These are phyloP conservation scores for Mucuna pruriens DNA, from an alignment of 306 rosid genomes.

Conservation along the genomic window DNA sequence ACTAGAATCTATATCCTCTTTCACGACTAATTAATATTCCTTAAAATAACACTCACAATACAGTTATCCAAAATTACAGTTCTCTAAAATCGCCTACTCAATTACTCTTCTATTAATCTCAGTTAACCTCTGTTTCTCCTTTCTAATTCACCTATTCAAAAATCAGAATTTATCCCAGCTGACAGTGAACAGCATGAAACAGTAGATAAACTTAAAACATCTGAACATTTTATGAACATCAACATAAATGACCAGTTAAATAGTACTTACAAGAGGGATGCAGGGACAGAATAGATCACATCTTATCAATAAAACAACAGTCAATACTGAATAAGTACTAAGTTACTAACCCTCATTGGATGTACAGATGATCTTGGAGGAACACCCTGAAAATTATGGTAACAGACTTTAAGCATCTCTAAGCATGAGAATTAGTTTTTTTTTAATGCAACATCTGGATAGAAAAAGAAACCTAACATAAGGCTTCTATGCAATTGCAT, in stretches of 20 bases:
- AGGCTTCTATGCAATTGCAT: constrained; percentile 18
- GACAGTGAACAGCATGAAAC: constrained; percentile 4
- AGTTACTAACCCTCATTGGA: constrained; percentile 90
- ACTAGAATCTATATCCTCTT: constrained; percentile 8
- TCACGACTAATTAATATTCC: constrained; percentile 3
- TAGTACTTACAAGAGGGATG: background rate
- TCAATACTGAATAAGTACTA: constrained; percentile 37
- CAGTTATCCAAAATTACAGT: constrained; percentile 10
- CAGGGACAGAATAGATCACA: constrained; percentile 11
- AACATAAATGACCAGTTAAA: constrained; percentile 30
- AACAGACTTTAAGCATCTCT: constrained; percentile 23
- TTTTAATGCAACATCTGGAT: background rate
- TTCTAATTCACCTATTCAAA: constrained; percentile 15
- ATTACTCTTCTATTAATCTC: background rate
- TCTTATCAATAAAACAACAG: constrained; percentile 26
- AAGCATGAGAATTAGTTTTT: constrained; percentile 21
- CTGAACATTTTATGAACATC: constrained; percentile 19
- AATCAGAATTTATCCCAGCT: constrained; percentile 9
- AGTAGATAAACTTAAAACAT: constrained; percentile 17
- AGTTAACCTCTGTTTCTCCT: background rate
- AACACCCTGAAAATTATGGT: constrained; percentile 75
- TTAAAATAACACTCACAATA: constrained; percentile 2
- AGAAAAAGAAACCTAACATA: background rate
- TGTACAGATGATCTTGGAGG: constrained; percentile 98
- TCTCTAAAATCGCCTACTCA: background rate